Conservation (phyloP, 805 yeast genomes). For the Nakazawaea wyomingensis region DNA sequence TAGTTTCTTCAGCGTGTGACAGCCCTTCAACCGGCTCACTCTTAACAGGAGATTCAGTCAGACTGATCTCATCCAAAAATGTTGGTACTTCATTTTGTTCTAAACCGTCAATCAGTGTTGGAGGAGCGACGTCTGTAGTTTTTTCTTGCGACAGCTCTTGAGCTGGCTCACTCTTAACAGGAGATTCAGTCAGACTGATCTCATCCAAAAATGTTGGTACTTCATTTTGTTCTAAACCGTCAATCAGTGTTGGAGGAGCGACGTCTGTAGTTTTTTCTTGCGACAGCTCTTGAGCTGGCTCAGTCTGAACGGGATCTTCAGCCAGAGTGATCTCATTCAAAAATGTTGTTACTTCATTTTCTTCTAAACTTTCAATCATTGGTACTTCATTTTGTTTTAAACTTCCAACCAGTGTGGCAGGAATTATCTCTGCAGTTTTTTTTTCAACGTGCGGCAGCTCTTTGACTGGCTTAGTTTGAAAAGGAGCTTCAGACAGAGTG, state of each 20-base stretch:
- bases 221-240: too few species aligned
- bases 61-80: not conserved
- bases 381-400: constrained; percentile 4
- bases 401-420: too few species aligned
- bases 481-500: too few species aligned
- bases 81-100: not conserved
- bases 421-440: not conserved
- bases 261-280: not conserved
- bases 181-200: not conserved
- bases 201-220: constrained; percentile 1
- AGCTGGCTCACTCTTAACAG: not conserved
- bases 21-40: not conserved
- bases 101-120: too few species aligned
- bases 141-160: not conserved
- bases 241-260: not conserved
- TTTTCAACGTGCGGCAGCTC: too few species aligned
- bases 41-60: not conserved
- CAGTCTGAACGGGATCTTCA: too few species aligned
- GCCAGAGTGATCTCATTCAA: not conserved
- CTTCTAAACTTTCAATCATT: too few species aligned
- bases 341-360: not conserved
- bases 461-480: too few species aligned
- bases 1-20: not conserved
- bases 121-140: too few species aligned
- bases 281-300: too few species aligned